Evolutionary conservation across 495 filamentous ascomycete species (phyloP).

Genomic region (Tuber indicum): DNA sequence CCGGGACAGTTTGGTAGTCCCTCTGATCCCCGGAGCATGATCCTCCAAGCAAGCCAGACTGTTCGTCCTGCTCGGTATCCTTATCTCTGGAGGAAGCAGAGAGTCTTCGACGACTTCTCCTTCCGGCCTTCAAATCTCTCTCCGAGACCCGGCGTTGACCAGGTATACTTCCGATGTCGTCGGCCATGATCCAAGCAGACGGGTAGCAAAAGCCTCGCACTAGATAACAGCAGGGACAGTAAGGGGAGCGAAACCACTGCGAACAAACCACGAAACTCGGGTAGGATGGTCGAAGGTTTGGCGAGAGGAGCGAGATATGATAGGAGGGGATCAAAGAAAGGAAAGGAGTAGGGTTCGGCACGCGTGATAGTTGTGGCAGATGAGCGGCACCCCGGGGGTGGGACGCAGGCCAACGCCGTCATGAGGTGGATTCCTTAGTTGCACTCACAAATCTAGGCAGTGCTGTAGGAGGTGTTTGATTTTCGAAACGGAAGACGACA

Average conservation of each 20-base stretch:
- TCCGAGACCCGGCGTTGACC: conserved; percentile 25
- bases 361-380: conserved; percentile 29
- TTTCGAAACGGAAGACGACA: background rate
- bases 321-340: conserved; percentile 21
- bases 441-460: background rate
- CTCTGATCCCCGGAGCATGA: conserved; percentile 20
- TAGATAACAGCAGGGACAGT: background rate
- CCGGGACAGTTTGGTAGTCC: conserved; percentile 36
- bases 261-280: background rate
- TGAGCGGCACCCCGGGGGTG: conserved; percentile 21
- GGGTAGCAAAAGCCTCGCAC: background rate
- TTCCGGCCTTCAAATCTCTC: conserved; percentile 23
- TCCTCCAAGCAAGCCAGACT: conserved; percentile 31
- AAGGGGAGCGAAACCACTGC: background rate
- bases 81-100: conserved; percentile 32
- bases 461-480: background rate
- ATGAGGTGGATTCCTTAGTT: conserved; percentile 10
- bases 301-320: conserved; percentile 19
- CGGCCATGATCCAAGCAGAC: background rate
- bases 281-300: background rate
- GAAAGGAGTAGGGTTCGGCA: conserved; percentile 12
- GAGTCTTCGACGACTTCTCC: conserved; percentile 30
- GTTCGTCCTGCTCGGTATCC: conserved; percentile 35
- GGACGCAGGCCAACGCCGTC: conserved; percentile 24
- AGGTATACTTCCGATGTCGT: background rate